Evolutionary conservation across 1,284 basidiomycete species (phyloP).

Genomic region (Trametes pubescens): DNA sequence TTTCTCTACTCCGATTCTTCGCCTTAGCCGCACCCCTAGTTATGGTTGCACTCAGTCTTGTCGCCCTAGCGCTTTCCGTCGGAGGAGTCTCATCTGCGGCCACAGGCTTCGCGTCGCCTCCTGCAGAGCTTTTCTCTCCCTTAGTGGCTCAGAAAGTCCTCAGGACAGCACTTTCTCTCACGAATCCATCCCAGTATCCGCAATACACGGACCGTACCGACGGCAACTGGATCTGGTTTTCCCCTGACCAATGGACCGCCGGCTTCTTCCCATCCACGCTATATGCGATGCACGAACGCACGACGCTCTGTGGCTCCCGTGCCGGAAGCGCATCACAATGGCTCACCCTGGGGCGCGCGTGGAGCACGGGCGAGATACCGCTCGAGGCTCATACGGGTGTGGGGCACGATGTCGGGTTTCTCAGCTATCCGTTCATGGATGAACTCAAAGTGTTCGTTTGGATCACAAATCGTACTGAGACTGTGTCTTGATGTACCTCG

Average conservation of each 20-base stretch:
- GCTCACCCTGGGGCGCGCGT: slow-evolving; percentile 58
- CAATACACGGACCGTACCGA: slow-evolving; percentile 58
- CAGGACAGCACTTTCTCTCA: slow-evolving; percentile 55
- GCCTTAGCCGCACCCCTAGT: not conserved
- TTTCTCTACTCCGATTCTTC: not conserved
- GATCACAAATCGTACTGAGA: not conserved
- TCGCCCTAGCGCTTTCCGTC: slow-evolving; percentile 16
- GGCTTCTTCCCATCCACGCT: slow-evolving; percentile 72
- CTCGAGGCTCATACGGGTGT: slow-evolving; percentile 54
- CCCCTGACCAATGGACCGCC: slow-evolving; percentile 68
- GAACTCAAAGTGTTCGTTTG: slow-evolving; percentile 44
- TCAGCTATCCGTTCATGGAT: slow-evolving; percentile 68
- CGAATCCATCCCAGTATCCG: slow-evolving; percentile 58
- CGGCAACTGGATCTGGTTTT: slow-evolving; percentile 62
- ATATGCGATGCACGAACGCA: slow-evolving; percentile 64
- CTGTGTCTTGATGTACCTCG: not conserved
- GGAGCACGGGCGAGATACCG: slow-evolving; percentile 58
- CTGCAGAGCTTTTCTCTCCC: slow-evolving; percentile 61
- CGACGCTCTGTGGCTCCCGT: slow-evolving; percentile 53
- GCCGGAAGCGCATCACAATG: slow-evolving; percentile 47
- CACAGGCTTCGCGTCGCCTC: slow-evolving; percentile 19
- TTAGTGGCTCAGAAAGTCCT: slow-evolving; percentile 63
- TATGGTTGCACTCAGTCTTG: slow-evolving; percentile 20
- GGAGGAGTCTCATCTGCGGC: slow-evolving; percentile 16
- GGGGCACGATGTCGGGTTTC: slow-evolving; percentile 75